Conservation (phyloP, 176 grass and related monocot genomes). For the Phyllostachys edulis region DNA sequence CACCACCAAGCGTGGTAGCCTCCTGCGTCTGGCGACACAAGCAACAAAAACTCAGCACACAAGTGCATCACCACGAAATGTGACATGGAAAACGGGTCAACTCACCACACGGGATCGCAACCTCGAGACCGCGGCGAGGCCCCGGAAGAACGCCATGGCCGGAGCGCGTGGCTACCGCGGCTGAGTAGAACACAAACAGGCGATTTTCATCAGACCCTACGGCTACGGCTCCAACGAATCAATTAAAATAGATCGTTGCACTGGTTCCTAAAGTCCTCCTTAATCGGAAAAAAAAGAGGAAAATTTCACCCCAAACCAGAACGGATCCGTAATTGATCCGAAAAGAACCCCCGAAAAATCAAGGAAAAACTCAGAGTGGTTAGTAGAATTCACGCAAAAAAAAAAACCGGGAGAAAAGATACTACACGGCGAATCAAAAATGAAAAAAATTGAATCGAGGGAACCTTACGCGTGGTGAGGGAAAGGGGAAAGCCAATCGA, state of each 20-base stretch:
- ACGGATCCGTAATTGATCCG: background rate
- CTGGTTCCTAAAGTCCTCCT: background rate
- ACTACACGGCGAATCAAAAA: too few species aligned
- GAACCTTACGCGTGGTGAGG: background rate
- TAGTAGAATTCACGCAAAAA: background rate
- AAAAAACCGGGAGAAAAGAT: background rate
- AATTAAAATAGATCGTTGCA: background rate
- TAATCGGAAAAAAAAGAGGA: background rate
- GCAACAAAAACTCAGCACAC: background rate
- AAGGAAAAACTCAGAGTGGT: background rate
- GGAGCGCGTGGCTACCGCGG: constrained; percentile 37
- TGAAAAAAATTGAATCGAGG: too few species aligned
- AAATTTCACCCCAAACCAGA: background rate
- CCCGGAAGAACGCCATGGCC: constrained; percentile 75
- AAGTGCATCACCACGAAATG: background rate
- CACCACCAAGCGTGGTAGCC: constrained; percentile 70
- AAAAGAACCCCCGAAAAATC: background rate
- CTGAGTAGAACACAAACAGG: constrained; percentile 28
- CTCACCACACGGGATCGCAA: constrained; percentile 74
- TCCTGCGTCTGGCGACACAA: constrained; percentile 60
- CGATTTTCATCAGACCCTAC: constrained; percentile 1
- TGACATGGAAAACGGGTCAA: background rate
- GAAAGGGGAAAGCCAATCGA: background rate
- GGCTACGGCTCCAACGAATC: background rate
- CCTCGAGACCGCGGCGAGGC: constrained; percentile 56